Base-by-base conservation (phyloP, 768 basidiomycete species). In the Phlebiopsis gigantea region DNA sequence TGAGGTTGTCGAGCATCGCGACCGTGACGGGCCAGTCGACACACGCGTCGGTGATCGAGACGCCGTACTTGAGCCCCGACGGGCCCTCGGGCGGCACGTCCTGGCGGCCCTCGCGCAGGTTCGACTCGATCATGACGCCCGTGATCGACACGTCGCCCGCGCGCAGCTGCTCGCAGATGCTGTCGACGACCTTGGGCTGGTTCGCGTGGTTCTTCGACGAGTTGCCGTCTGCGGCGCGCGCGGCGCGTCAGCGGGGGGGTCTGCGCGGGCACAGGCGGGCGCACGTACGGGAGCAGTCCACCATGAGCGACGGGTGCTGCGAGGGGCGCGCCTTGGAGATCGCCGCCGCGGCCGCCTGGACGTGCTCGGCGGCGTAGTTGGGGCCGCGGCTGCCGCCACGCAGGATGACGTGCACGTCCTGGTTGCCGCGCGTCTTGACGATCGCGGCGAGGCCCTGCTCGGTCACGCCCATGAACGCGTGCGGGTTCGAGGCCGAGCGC, bases 121-220 rank as follows among this genome's bases (percentile, higher is more conserved):
- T 89, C 12, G 88, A 90, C 74, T 99, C 96, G 68, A 99, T 82
- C 96, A 99, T 98, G 56, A 98, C 93, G 46, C 96, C 96, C 4
- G 91, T 91, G 71, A 99, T 88, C 64, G 79, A 76, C 57, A 70
- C 77, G 59, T 83, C 75, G 25, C 92, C 92, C 6, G 80, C 79
- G 5, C 69, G 72, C 53, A 98, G 81, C 72, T 98, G 96, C 2
- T 70, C 72, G 70, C 84, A 85, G 65, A 93, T 80, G 69, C 80
- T 72, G 61, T 82, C 79, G 56, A 91, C 66, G 43, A 93, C 91
- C 62, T 84, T 83, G 17, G 93, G 85, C 71, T 97, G 95, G 73
- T 95, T 96, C 66, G 82, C 81, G 76, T 96, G 90, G 72, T 97
- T 87, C 77, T 98, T 98, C 58, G 85, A 84, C 31, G 94, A 97